Base-by-base conservation (phyloP, 1,284 basidiomycete species). In the Salmacisia buchloeana region DNA sequence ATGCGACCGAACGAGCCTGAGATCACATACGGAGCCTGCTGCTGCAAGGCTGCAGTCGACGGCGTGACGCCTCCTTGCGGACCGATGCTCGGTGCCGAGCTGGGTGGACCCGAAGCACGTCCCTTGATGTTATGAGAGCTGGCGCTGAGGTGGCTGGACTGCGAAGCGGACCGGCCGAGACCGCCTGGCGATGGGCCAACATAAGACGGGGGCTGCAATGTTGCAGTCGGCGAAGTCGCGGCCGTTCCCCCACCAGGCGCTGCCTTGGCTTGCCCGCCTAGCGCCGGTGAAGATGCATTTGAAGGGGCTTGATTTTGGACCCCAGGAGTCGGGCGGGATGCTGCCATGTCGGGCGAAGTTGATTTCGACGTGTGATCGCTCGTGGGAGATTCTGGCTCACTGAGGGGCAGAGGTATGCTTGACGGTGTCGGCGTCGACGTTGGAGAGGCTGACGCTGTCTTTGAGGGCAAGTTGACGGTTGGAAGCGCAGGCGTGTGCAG, bases 1-100 rank as follows among this genome's bases (percentile, higher is more conserved):
- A 99, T 89, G 59, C 94, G 85, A 56, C 91, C 93, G 25, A 67
- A 65, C 15, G 75, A 63, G 21, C 75, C 76, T n/a, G 77, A 69
- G 60, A 79, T 76, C 15, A 78, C 66, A 35, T 72, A 59, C 23
- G 71, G 49, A 10, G 49, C 29, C 15, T 54, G 49, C n/a, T 54
- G 25, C 29, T 54, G 49, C 29, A 54, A 31, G 27, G 49, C 49
- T n/a, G 49, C 49, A 31, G 49, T 33, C 29, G 49, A 54, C 29
- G 49, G 49, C 12, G 27, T 29, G 49, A 54, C 21, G 49, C 29
- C 31, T 7, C 29, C 13, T 12, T 27, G 27, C 9, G 49, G 49
- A 18, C 49, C 49, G 25, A 33, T 31, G 29, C 49, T 54, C 29
- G 49, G 25, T 13, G 49, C 49, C 2, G 49, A 54, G 49, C 49